These are phyloP conservation scores for Saccharomycopsis microspora DNA, from an alignment of 805 yeast genomes.

Conservation along the genomic window DNA sequence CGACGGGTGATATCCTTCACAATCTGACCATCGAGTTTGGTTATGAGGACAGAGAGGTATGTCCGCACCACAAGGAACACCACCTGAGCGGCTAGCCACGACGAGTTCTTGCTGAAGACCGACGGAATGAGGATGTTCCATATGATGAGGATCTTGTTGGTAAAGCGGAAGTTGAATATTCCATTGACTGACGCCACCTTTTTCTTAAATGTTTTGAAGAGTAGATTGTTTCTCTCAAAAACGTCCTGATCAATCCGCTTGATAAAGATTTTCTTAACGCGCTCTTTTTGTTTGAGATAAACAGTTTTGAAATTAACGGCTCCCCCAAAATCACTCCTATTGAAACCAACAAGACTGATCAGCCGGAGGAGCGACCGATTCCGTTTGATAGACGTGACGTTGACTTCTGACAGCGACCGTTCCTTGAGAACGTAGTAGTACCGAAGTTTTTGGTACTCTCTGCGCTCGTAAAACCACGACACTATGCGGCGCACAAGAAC, in stretches of 20 bases:
- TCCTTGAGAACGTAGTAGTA: conserved; percentile 13
- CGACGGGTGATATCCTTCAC: conserved; percentile 83
- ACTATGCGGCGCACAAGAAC: conserved; percentile 5
- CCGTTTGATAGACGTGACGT: conserved; percentile 1
- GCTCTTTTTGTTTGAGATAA: conserved; percentile 12
- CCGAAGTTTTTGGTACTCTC: conserved; percentile 12
- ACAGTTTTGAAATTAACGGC: conserved; percentile 13
- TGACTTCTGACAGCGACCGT: not conserved
- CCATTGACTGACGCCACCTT: conserved; percentile 1
- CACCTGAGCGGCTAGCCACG: conserved; percentile 58
- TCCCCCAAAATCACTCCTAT: conserved; percentile 1
- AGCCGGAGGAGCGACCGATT: conserved; percentile 14
- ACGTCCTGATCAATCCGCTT: conserved; percentile 14
- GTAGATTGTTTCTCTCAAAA: conserved; percentile 9
- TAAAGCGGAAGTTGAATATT: conserved; percentile 44
- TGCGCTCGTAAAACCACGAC: conserved; percentile 3
- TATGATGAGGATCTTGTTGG: conserved; percentile 62
- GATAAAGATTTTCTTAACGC: conserved; percentile 14
- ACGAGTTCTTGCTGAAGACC: conserved; percentile 53
- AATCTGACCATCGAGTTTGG: conserved; percentile 85
- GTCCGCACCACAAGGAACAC: conserved; percentile 71
- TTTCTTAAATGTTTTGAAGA: conserved; percentile 15
- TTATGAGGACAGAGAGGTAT: conserved; percentile 75
- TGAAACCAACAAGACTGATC: conserved; percentile 15
- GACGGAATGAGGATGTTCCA: conserved; percentile 80